Evolutionary conservation across 768 basidiomycete species (phyloP).

Genomic region (Auricularia cornea): DNA sequence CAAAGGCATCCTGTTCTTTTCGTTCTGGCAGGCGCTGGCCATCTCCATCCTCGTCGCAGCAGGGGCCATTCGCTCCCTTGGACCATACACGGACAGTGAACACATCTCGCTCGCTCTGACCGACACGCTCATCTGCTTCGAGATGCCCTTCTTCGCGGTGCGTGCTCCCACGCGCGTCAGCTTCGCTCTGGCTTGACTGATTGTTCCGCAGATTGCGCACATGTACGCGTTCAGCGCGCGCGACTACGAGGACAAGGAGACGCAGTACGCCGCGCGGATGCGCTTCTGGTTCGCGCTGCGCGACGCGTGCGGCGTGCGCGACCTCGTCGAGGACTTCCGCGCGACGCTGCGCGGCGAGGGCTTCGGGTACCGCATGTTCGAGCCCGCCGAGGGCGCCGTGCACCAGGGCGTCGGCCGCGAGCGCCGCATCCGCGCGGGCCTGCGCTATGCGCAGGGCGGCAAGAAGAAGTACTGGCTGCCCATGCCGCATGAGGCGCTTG

Average conservation of each 20-base stretch:
- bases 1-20: constrained; percentile 96
- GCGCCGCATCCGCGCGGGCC: constrained; percentile 79
- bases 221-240: constrained; percentile 89
- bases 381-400: constrained; percentile 88
- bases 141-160: constrained; percentile 92
- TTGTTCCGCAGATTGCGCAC: constrained; percentile 49
- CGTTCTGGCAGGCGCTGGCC: constrained; percentile 91
- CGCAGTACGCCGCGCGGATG: constrained; percentile 75
- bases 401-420: constrained; percentile 86
- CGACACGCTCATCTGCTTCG: constrained; percentile 87
- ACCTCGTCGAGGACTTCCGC: constrained; percentile 80
- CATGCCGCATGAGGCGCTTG: constrained; percentile 34
- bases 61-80: constrained; percentile 64
- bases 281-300: constrained; percentile 78
- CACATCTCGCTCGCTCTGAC: constrained; percentile 86
- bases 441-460: constrained; percentile 88
- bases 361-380: constrained; percentile 94
- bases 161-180: no score
- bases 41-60: constrained; percentile 86
- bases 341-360: constrained; percentile 78
- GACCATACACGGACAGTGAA: constrained; percentile 79
- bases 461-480: constrained; percentile 95
- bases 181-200: no score
- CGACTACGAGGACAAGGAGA: constrained; percentile 68
- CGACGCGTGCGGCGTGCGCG: constrained; percentile 80